Evolutionary conservation across 768 basidiomycete genomes (phyloP), one percentile per base, ranked within the genome.

Genomic region (Leccinum boreale): DNA sequence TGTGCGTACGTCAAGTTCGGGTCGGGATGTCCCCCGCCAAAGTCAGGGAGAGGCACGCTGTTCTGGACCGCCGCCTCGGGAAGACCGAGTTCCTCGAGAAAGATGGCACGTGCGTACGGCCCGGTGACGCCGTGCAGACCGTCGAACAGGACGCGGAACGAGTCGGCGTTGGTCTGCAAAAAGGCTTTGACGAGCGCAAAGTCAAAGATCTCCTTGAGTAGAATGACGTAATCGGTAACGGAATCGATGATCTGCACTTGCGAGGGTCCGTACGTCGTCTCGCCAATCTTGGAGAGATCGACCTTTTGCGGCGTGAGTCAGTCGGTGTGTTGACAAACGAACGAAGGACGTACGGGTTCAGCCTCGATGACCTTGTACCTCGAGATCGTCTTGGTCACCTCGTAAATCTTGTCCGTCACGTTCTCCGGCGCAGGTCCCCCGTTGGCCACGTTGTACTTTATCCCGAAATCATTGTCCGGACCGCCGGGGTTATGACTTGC

Each of bases 401-500:
- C 93, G 72, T 82, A 96, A 62, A 99, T 98, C 77, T 86, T 88
- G 77, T 99, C 81, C n/a, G 97, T 99, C 58, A 99, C 87, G 68
- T 80, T 85, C 77, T 99, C 97, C 0, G 97, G 94, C 21, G 97
- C 97, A 19, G 97, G 96, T 3, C 97, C 97, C 59, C 97, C 97
- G 66, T 99, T 99, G 39, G 89, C 87, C 50, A 94, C 90, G 74
- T 99, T 99, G 80, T 97, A 99, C 77, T 99, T 98, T 84, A 99
- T 98, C 50, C 97, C 97, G 72, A 98, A 99, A 75, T 99, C 97
- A 67, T 91, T 89, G 70, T 93, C 83, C n/a, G 97, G 97, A 23
- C 97, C 97, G 55, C 97, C 97, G 17, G 97, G 95, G 75, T 99
- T 99, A 81, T 99, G 97, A 59, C 87, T 90, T 17, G 97, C 97